Evolutionary conservation across 2,329 filamentous ascomycete species (phyloP), one percentile per base, ranked within the genome.

Genomic region (Pseudocercospora macadamiae): DNA sequence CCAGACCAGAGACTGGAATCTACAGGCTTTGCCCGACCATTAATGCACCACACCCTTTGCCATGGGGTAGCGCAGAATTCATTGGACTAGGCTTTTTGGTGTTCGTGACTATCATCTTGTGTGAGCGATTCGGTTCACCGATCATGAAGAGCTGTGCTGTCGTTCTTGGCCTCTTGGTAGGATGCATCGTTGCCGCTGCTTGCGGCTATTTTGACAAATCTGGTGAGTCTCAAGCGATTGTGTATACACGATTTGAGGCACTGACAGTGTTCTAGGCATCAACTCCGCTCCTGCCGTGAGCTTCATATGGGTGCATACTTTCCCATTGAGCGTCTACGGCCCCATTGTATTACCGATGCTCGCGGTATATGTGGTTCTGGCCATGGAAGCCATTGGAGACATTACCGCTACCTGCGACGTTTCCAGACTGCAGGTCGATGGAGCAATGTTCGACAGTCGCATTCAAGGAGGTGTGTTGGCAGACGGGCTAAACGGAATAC

Each of bases 121-220:
- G 89, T 71, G 90, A 95, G 74, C 84, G 89, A 9, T 92, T 93
- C 66, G 91, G 91, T 1, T 83, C 89, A 0, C 90, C 91, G 0
- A 89, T 95, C 64, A 93, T 95, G 89, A 93, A 93, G 71, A 90
- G 86, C 2, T 89, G 86, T 6, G 86, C 87, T 12, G 89, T 93
- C 28, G 85, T 93, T 39, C 80, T 91, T 56, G 90, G 90, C 12
- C 80, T 93, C 4, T 81, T 91, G 0, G 80, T 88, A 1, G 90
- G 90, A 45, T 93, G 90, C 74, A 88, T 92, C 68, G 89, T 95
- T 61, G 89, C 89, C 9, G 90, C 82, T 0, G 90, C 89, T 1
- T 87, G 83, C 52, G 90, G 89, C 5, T 95, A 93, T 75, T 93
- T 93, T 70, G 88, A 90, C 71, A 78, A 79, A 18, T 80, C 80